These are phyloP conservation scores for Sechiopsis laciniata DNA, from an alignment of 306 rosid genomes.

Conservation along the genomic window DNA sequence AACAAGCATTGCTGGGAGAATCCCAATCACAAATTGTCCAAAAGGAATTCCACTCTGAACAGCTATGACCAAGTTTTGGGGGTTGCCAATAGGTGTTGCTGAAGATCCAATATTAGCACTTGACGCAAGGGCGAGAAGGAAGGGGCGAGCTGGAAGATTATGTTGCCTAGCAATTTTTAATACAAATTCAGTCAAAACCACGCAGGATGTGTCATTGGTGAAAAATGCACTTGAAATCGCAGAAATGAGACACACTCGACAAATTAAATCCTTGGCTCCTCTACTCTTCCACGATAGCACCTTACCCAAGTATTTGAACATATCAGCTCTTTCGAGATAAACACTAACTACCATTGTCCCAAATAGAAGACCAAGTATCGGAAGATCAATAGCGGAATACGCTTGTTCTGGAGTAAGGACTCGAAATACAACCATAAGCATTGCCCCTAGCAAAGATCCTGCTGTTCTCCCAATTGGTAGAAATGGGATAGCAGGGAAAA, in stretches of 20 bases:
- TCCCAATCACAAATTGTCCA: constrained; percentile 50
- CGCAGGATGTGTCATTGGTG: constrained; percentile 85
- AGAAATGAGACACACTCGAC: constrained; percentile 70
- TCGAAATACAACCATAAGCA: constrained; percentile 70
- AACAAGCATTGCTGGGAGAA: constrained; percentile 69
- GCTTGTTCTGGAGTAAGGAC: constrained; percentile 71
- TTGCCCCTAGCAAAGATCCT: constrained; percentile 82
- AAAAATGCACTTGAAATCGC: constrained; percentile 79
- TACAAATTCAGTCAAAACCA: constrained; percentile 80
- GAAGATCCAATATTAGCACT: constrained; percentile 89
- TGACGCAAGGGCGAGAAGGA: constrained; percentile 84
- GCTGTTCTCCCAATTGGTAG: constrained; percentile 88
- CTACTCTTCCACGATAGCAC: constrained; percentile 72
- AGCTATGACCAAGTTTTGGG: constrained; percentile 82
- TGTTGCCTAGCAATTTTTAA: constrained; percentile 76
- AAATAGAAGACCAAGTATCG: constrained; percentile 79
- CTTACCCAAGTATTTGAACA: constrained; percentile 79
- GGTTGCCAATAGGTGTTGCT: constrained; percentile 92
- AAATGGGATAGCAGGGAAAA: constrained; percentile 80
- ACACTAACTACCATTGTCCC: constrained; percentile 95
- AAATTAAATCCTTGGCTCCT: constrained; percentile 80
- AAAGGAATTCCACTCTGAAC: constrained; percentile 64
- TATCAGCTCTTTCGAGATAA: constrained; percentile 86
- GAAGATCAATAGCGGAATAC: constrained; percentile 68
- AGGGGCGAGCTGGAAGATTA: constrained; percentile 83